Base-by-base conservation (phyloP, 495 filamentous ascomycete species). In the Trichoderma virens region DNA sequence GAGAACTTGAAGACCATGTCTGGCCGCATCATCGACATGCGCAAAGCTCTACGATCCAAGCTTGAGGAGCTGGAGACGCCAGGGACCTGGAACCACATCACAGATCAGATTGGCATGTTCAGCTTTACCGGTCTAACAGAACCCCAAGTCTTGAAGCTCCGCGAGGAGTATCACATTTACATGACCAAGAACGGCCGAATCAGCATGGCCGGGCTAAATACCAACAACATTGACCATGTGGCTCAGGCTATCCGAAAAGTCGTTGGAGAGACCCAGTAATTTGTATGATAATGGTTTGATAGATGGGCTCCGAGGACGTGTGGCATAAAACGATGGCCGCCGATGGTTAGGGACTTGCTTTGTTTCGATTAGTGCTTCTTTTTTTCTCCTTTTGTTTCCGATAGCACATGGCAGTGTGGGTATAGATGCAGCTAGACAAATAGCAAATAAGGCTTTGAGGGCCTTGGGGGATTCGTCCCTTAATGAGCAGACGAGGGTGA, bases 121-220 rank as follows among this genome's bases (percentile, higher is more conserved):
- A 93, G 89, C 72, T 99, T 95, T 74, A 99, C 94, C 2, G 94
- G 94, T 0, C 73, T 99, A 74, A 87, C 73, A 1, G 93, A 97
- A 81, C 71, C 81, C 60, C 94, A 99, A 75, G 94, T 96, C n/a
- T 69, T 84, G 75, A 85, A 86, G 74, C 72, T 99, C 66, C 81
- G 90, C 62, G 83, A 87, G 59, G 87, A 93, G 67, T 88, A 80
- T 69, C 95, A 98, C 72, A 82, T 99, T 41, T 99, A 99, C 75
- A 96, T 98, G 90, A 97, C 95, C 31, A 98, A 97, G 85, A 99
- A 99, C 70, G 94, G 94, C 13, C 86, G 94, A 38, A 96, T 98
- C 73, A 92, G 88, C 62, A 97, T 99, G 91, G 94, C 94, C 2
- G 94, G 94, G 2, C 73, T 98, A 66, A 99, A 98, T 75, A 89